phyloP scores from a whole-genome alignment of 2,329 filamentous ascomycete species.

The Phyllosticta paracitricarpa region DNA sequence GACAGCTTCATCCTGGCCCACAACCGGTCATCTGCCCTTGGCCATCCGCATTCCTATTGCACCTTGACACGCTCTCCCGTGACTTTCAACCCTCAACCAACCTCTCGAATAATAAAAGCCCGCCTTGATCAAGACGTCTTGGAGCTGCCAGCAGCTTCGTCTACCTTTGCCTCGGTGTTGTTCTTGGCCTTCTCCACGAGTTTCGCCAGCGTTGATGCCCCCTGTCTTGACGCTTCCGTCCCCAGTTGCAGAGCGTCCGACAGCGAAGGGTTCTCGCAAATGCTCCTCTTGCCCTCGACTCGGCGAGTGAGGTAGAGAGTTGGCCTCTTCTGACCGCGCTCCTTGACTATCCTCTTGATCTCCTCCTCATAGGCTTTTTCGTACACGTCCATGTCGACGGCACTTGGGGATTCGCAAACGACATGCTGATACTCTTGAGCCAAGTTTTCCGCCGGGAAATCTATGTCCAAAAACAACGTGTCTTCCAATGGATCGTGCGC shows the following conservation, averaged over 20 bases:
- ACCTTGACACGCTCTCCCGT: not conserved
- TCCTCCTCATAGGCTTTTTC: slow-evolving; percentile 80
- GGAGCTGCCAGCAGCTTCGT: slow-evolving; percentile 1
- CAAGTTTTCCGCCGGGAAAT: slow-evolving; percentile 42
- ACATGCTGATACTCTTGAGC: slow-evolving; percentile 34
- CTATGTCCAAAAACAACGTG: slow-evolving; percentile 66
- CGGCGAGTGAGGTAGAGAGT: slow-evolving; percentile 48
- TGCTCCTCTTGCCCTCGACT: slow-evolving; percentile 35
- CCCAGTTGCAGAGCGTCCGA: slow-evolving; percentile 20
- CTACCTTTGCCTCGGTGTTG: not conserved
- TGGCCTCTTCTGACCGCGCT: slow-evolving; percentile 34
- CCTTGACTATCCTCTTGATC: slow-evolving; percentile 57
- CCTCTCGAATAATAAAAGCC: not conserved
- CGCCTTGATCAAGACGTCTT: not conserved
- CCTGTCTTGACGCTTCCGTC: slow-evolving; percentile 23
- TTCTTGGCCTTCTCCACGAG: slow-evolving; percentile 27
- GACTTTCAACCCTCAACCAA: not conserved
- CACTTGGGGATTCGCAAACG: slow-evolving; percentile 76
- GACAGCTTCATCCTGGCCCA: not conserved
- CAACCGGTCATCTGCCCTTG: not conserved
- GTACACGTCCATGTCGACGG: slow-evolving; percentile 79
- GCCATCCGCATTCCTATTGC: not conserved
- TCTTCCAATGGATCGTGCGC: slow-evolving; percentile 56
- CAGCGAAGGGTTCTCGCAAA: slow-evolving; percentile 22
- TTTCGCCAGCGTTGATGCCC: slow-evolving; percentile 19